These are phyloP conservation scores for Verticillium nonalfalfae DNA, from an alignment of 2,329 filamentous ascomycete genomes.

Conservation along the genomic window DNA sequence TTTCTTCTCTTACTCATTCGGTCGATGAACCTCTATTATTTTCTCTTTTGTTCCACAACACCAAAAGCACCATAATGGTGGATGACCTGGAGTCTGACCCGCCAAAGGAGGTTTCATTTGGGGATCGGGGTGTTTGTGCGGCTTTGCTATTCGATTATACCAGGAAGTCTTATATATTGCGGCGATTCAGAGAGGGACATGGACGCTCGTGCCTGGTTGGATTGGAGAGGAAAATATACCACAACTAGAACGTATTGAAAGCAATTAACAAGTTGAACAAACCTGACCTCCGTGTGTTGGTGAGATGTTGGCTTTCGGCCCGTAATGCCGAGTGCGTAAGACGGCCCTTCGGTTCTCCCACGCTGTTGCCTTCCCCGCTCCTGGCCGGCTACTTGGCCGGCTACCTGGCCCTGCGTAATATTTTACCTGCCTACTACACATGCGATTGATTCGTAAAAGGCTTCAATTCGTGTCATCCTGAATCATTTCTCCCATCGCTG, in stretches of 20 bases:
- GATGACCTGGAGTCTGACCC: conserved; percentile 11
- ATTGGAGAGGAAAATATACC: conserved; percentile 6
- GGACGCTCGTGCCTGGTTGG: background rate
- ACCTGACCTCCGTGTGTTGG: background rate
- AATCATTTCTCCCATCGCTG: too few species aligned
- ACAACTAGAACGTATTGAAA: conserved; percentile 4
- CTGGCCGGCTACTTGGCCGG: background rate
- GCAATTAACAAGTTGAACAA: conserved; percentile 3
- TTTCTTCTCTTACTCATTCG: conserved; percentile 2
- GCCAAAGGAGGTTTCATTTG: background rate
- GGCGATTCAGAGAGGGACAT: background rate
- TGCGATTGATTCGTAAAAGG: too few species aligned
- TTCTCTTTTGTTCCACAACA: conserved; percentile 1
- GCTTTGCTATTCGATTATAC: conserved; percentile 4
- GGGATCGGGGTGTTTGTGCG: background rate
- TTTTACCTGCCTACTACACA: too few species aligned
- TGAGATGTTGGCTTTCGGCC: background rate
- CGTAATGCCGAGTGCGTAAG: background rate
- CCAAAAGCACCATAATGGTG: background rate
- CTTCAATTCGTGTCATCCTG: too few species aligned
- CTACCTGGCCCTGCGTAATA: background rate
- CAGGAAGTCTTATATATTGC: conserved; percentile 3
- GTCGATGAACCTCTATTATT: conserved; percentile 4
- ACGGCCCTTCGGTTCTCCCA: background rate
- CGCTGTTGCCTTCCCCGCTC: background rate